Conservation (phyloP, 805 yeast genomes). For the Nadsonia fulvescens region DNA sequence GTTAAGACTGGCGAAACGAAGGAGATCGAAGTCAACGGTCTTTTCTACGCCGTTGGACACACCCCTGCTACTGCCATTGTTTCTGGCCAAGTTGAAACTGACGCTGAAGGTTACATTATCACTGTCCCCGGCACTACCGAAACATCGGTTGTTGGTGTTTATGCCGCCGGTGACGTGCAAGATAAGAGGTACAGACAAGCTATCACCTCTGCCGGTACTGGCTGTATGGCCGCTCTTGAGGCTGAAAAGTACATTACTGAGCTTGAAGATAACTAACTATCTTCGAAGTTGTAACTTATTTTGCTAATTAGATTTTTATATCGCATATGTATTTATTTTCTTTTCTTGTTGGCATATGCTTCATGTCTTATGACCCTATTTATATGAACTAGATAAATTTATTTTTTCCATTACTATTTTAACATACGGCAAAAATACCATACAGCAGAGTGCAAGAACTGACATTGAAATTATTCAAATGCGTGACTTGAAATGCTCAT, state of each 20-base stretch:
- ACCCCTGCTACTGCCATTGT: constrained; percentile 83
- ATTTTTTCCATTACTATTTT: too few species aligned
- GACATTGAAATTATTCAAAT: too few species aligned
- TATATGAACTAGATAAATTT: too few species aligned
- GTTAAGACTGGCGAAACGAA: constrained; percentile 48
- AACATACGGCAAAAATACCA: too few species aligned
- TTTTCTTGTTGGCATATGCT: too few species aligned
- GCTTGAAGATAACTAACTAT: too few species aligned
- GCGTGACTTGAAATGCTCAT: too few species aligned
- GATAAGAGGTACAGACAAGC: constrained; percentile 97
- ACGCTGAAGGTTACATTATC: constrained; percentile 73
- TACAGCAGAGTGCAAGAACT: too few species aligned
- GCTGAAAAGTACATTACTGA: constrained; percentile 73
- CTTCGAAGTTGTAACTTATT: too few species aligned
- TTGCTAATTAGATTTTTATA: too few species aligned
- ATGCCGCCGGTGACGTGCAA: constrained; percentile 98
- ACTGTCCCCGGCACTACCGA: constrained; percentile 79
- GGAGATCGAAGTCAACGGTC: constrained; percentile 69
- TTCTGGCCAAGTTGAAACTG: constrained; percentile 59
- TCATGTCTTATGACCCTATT: too few species aligned
- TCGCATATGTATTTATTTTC: too few species aligned
- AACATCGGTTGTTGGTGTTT: constrained; percentile 80
- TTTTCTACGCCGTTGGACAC: constrained; percentile 97
- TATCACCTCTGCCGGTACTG: constrained; percentile 97
- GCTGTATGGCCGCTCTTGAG: constrained; percentile 98